phyloP scores from a whole-genome alignment of 164 flowering plant species.

The Vitis rupestris region DNA sequence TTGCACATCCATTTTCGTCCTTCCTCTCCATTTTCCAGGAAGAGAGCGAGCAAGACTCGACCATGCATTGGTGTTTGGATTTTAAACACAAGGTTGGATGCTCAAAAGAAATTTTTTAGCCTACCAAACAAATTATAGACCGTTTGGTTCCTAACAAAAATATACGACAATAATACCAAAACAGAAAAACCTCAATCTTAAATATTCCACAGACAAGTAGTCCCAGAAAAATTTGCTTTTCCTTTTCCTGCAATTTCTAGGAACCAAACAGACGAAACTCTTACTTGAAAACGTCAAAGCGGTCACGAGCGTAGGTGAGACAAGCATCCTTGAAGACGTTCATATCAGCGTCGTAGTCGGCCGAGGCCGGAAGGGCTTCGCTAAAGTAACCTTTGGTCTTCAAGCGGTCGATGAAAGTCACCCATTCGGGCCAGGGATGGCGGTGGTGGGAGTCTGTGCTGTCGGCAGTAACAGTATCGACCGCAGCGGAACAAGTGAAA shows the following conservation, averaged over 20 bases:
- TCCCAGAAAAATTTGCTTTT: neutral
- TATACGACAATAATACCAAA: neutral
- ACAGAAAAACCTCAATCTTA: neutral
- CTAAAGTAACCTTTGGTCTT: constrained; percentile 57
- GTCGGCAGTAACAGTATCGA: constrained; percentile 6
- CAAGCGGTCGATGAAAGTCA: constrained; percentile 55
- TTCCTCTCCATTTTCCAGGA: no score
- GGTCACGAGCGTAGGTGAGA: constrained; percentile 72
- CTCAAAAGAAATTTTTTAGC: no score
- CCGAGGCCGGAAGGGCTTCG: constrained; percentile 5
- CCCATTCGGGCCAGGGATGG: constrained; percentile 92
- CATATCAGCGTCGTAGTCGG: constrained; percentile 30
- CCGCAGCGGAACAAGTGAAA: constrained; percentile 23
- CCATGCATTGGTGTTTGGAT: no score
- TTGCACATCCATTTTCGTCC: no score
- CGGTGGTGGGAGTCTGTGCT: constrained; percentile 25
- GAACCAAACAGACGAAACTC: neutral
- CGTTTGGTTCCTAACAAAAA: neutral
- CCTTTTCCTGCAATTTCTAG: neutral
- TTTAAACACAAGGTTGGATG: no score
- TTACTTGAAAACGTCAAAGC: constrained; percentile 70
- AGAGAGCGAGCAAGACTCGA: no score
- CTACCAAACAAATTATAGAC: no score
- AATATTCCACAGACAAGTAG: neutral
- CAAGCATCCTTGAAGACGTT: constrained; percentile 54